Evolutionary conservation across 2,329 filamentous ascomycete genomes (phyloP), one percentile per base, ranked within the genome.

Genomic region (Aspergillus puulaauensis): DNA sequence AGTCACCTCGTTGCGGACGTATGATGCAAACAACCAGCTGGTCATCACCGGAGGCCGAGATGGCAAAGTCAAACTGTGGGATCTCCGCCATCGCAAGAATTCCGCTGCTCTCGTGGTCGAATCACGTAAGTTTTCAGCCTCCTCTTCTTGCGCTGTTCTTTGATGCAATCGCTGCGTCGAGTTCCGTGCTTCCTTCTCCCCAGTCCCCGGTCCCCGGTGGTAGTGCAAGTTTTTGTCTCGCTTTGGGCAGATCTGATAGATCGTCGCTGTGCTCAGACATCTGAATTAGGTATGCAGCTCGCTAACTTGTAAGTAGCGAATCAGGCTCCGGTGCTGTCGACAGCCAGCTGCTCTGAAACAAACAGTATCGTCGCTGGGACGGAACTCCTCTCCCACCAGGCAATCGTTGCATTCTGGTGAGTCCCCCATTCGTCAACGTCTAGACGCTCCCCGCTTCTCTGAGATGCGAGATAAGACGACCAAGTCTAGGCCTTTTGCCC

Each of bases 311-410:
- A 63, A 33, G 39, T 52, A 82, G 82, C 77, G 37, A 80, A 77
- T 58, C 74, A 78, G 40, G 75, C 79, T 4, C 75, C 80, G 31
- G 76, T 86, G 47, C 79, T 85, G 23, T 82, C 84, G 14, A 68
- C 86, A 17, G 78, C 80, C 27, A 81, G 79, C 62, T 75, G 77
- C 60, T 70, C 73, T 5, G 68, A 69, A 39, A 75, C 75, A 12
- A 77, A 81, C 58, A 77, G 76, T 47, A 68, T 86, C 43, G 83
- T 81, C 50, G 80, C 81, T 8, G 84, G 84, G 2, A 84, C 82
- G 2, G 84, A 87, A 64, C 75, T 83, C 17, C 75, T 68, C 21
- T 73, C 75, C 17, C 73, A 70, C 3, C 75, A 78, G 60, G 76
- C 77, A 5, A 64, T 73, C 47, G 73, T 79, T 45, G 64, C 71